Evolutionary conservation across 1,284 basidiomycete genomes (phyloP), one percentile per base, ranked within the genome.

Genomic region (Cutaneotrichosporon spelunceum): DNA sequence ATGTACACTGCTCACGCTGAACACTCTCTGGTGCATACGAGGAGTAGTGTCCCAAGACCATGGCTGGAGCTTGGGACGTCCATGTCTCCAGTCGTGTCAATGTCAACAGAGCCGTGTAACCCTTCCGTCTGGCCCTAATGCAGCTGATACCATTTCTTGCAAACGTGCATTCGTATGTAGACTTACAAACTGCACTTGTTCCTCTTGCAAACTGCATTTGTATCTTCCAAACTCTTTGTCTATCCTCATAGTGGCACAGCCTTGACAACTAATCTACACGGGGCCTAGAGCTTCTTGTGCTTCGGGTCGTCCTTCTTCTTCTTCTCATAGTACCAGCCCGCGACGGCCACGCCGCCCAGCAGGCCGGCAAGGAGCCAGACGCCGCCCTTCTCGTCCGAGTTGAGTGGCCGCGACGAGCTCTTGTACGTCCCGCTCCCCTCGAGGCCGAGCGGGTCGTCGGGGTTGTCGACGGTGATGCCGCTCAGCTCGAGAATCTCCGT

Each of bases 361-460:
- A 87, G 77, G 52, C 83, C 84, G 16, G 83, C 76, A 29, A 88
- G 76, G 21, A 83, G 70, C 75, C 81, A 86, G 4, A 84, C 71
- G 1, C 87, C 87, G 36, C 61, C 78, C 61, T 72, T 76, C 74
- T 88, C 86, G 45, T 85, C 82, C 19, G 69, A 70, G 64, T 83
- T 82, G 60, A 88, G 72, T 5, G 81, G 79, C 62, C 84, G 78
- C 52, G 77, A 73, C 49, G 78, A 70, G 11, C 69, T 68, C 64
- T 78, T 77, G 67, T 74, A 77, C 47, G 6, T 34, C 10, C 26
- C 50, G 42, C 55, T 58, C 23, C 24, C 59, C 29, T 61, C 33
- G 42, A 42, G 16, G 26, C 26, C 53, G 4, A 49, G 53, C n/a
- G 53, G 57, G 44, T 57, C 53, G 24, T 23, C 23, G 10, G 44